A percentile compares a stretch with the other conserved stretches of the same genome.
phyloP scores from a whole-genome alignment of 306 rosid species.

The Dryas octopetala region DNA sequence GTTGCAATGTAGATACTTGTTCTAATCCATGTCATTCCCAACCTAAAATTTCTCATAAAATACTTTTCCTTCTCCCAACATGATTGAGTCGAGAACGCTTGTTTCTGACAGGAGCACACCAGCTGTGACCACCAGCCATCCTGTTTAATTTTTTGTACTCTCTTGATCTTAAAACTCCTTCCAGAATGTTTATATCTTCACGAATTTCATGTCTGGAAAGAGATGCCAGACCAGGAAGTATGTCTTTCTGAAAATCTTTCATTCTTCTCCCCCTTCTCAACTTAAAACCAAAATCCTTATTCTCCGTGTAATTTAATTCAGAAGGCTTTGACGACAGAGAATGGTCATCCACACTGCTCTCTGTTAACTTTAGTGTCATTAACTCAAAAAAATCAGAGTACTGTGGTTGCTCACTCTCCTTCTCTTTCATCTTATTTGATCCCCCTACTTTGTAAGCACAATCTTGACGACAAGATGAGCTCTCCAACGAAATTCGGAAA shows the following conservation, averaged over 20 bases:
- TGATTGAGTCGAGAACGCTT: conserved; percentile 39
- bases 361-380: conserved; percentile 39
- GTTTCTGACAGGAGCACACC: conserved; percentile 46
- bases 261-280: conserved; percentile 58
- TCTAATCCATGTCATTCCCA: not conserved
- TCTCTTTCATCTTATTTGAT: conserved; percentile 16
- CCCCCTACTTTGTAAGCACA: conserved; percentile 19
- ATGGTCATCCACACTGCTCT: conserved; percentile 38
- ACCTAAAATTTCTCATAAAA: conserved; percentile 21
- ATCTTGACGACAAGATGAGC: conserved; percentile 26
- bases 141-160: conserved; percentile 48
- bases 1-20: not conserved
- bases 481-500: conserved; percentile 33
- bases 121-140: conserved; percentile 37
- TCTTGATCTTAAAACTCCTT: conserved; percentile 56
- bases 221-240: conserved; percentile 60
- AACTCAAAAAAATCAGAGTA: conserved; percentile 48
- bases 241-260: conserved; percentile 60
- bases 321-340: conserved; percentile 37
- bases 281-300: conserved; percentile 34
- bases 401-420: conserved; percentile 33
- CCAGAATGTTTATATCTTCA: conserved; percentile 58
- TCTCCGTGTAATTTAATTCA: conserved; percentile 28
- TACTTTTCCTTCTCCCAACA: conserved; percentile 24
- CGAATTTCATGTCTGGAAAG: conserved; percentile 57